These are phyloP conservation scores for Pseudopyricularia cyperi DNA, from an alignment of 2,329 filamentous ascomycete genomes.

Conservation along the genomic window DNA sequence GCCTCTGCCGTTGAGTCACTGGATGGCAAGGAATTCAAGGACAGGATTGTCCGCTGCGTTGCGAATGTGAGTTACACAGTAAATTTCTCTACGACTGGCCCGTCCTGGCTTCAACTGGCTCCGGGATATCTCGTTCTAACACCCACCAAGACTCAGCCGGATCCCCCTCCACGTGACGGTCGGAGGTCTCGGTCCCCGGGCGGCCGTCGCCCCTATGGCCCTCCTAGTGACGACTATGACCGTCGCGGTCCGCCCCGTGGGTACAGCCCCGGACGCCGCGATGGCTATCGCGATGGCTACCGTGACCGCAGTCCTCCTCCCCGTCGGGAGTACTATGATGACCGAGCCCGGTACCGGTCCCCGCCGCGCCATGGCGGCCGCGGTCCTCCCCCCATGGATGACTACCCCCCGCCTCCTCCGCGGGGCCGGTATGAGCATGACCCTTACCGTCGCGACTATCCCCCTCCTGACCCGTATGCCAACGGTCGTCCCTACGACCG, in stretches of 20 bases:
- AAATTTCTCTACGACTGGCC: neutral
- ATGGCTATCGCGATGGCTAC: slow-evolving; percentile 56
- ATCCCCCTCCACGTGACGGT: slow-evolving; percentile 54
- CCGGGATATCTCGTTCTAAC: slow-evolving; percentile 7
- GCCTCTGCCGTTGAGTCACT: slow-evolving; percentile 91
- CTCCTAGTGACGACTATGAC: slow-evolving; percentile 67
- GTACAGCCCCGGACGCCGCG: slow-evolving; percentile 64
- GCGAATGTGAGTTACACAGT: slow-evolving; percentile 56
- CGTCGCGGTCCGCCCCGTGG: slow-evolving; percentile 66
- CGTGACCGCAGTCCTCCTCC: slow-evolving; percentile 70
- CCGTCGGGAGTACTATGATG: slow-evolving; percentile 78
- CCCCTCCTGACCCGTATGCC: slow-evolving; percentile 47
- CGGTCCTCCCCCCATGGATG: slow-evolving; percentile 60
- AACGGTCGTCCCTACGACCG: slow-evolving; percentile 47
- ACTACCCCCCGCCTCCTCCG: slow-evolving; percentile 53
- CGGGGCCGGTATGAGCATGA: slow-evolving; percentile 53
- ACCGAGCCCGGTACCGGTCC: slow-evolving; percentile 67
- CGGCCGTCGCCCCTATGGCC: slow-evolving; percentile 51
- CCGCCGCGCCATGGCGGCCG: slow-evolving; percentile 34
- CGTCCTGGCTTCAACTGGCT: neutral
- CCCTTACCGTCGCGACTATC: slow-evolving; percentile 59
- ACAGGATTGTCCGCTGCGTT: slow-evolving; percentile 69
- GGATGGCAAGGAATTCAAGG: slow-evolving; percentile 87
- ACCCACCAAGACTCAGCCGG: slow-evolving; percentile 56
- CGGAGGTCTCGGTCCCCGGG: slow-evolving; percentile 69